Percentiles rank a stretch among this genome's conserved stretches.
These are phyloP conservation scores for Jatropha podagrica DNA, from an alignment of 441 rosid species.

Conservation along the genomic window DNA sequence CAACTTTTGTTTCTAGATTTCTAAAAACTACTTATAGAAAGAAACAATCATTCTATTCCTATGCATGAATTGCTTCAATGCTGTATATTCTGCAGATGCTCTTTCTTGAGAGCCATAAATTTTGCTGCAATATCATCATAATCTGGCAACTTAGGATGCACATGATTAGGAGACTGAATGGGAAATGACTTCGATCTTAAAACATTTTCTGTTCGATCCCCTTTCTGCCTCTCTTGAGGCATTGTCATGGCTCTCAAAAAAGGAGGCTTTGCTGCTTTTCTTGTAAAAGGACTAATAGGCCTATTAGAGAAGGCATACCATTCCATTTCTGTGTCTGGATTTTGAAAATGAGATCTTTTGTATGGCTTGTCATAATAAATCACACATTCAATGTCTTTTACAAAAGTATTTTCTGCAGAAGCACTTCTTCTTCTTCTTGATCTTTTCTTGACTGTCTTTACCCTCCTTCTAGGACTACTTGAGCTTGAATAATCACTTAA, in stretches of 20 bases:
- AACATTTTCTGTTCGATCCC: conserved; percentile 22
- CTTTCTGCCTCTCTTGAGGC: conserved; percentile 50
- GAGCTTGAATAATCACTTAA: conserved; percentile 31
- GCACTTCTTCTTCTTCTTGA: conserved; percentile 39
- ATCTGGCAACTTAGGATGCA: conserved; percentile 86
- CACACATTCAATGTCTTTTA: conserved; percentile 40
- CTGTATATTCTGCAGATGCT: conserved; percentile 29
- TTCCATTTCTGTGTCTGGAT: conserved; percentile 25
- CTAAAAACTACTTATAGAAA: not conserved
- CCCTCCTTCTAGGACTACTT: conserved; percentile 25
- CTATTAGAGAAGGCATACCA: conserved; percentile 8
- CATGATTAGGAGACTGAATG: conserved; percentile 47
- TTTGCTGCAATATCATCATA: conserved; percentile 70
- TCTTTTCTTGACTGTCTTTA: conserved; percentile 29
- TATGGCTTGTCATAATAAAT: conserved; percentile 39
- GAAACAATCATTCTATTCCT: not conserved
- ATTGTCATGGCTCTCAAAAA: conserved; percentile 51
- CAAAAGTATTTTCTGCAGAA: conserved; percentile 31
- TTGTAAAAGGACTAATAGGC: conserved; percentile 18
- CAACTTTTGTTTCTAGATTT: not conserved
- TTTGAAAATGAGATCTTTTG: conserved; percentile 21
- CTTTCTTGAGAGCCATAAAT: conserved; percentile 64
- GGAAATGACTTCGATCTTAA: conserved; percentile 46
- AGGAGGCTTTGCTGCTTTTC: conserved; percentile 25
- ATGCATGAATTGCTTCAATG: not conserved